phyloP scores from a whole-genome alignment of 768 basidiomycete species.

The Rhodocollybia butyracea region DNA sequence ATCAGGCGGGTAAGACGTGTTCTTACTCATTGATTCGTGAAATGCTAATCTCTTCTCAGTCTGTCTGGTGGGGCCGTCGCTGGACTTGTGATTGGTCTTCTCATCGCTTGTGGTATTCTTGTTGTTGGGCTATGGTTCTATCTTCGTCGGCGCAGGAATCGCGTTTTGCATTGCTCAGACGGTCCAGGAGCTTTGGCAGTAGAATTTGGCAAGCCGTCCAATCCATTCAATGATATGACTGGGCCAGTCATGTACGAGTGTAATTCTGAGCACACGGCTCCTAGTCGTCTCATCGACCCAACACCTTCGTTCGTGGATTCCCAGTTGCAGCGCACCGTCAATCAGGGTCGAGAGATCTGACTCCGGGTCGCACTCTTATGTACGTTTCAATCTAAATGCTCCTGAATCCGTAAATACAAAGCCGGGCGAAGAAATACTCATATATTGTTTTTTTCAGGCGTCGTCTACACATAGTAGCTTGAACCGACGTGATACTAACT shows the following conservation, averaged over 20 bases:
- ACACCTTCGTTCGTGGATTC: constrained; percentile 2
- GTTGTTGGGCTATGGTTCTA: constrained; percentile 13
- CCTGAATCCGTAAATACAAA: no score
- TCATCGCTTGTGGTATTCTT: constrained; percentile 10
- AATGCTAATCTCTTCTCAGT: background rate
- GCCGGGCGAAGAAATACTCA: no score
- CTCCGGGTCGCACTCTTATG: background rate
- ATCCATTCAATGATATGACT: background rate
- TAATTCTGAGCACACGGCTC: no score
- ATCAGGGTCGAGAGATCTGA: background rate
- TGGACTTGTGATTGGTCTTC: constrained; percentile 17
- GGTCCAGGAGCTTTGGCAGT: background rate
- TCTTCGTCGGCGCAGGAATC: constrained; percentile 11
- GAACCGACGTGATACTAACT: background rate
- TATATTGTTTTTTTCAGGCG: background rate
- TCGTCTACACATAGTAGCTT: background rate
- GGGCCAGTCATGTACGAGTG: constrained; percentile 1
- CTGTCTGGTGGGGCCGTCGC: constrained; percentile 15
- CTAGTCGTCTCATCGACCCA: no score
- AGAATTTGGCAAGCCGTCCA: background rate
- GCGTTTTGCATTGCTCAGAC: background rate
- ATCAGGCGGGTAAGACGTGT: no score
- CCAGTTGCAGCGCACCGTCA: background rate
- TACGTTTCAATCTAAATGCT: background rate
- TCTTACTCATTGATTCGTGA: no score